Percentiles rank a stretch among this genome's conserved stretches.
Evolutionary conservation across 2,329 filamentous ascomycete species (phyloP).

Genomic region (Ceratocystis alfenasii): DNA sequence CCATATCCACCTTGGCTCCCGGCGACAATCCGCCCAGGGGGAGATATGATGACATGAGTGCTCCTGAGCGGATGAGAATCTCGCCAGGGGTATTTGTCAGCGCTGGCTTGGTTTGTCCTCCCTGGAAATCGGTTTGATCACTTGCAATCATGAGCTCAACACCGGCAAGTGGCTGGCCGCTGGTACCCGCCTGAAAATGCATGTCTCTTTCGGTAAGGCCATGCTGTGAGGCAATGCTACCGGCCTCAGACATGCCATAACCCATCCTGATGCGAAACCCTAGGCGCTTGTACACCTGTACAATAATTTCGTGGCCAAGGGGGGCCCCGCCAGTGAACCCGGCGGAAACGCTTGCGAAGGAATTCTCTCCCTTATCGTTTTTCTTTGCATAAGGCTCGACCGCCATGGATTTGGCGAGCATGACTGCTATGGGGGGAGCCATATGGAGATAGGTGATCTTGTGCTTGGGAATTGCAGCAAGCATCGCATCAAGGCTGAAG

Average conservation of each 20-base stretch:
- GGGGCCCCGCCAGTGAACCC: slow-evolving; percentile 55
- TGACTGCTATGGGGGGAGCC: slow-evolving; percentile 59
- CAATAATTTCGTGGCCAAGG: slow-evolving; percentile 41
- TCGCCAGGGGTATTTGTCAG: slow-evolving; percentile 46
- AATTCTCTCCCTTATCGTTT: slow-evolving; percentile 33
- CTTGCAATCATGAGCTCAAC: slow-evolving; percentile 54
- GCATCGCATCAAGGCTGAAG: slow-evolving; percentile 54
- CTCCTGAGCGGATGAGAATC: slow-evolving; percentile 52
- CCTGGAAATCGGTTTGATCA: slow-evolving; percentile 29
- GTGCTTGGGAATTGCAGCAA: slow-evolving; percentile 49
- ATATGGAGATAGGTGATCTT: slow-evolving; percentile 53
- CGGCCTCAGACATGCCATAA: slow-evolving; percentile 65
- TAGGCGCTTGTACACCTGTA: slow-evolving; percentile 48
- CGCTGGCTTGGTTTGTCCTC: slow-evolving; percentile 21
- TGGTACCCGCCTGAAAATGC: slow-evolving; percentile 44
- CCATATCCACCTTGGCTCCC: slow-evolving; percentile 29
- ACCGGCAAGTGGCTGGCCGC: slow-evolving; percentile 53
- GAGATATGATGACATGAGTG: slow-evolving; percentile 58
- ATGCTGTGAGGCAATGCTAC: slow-evolving; percentile 51
- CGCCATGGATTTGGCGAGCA: slow-evolving; percentile 55
- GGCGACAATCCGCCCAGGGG: slow-evolving; percentile 36
- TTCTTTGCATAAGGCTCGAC: slow-evolving; percentile 49
- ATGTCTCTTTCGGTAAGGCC: slow-evolving; percentile 39
- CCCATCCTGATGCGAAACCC: slow-evolving; percentile 46
- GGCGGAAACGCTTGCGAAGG: slow-evolving; percentile 44